Evolutionary conservation across 495 filamentous ascomycete species (phyloP).

Genomic region (Cercophora samala): DNA sequence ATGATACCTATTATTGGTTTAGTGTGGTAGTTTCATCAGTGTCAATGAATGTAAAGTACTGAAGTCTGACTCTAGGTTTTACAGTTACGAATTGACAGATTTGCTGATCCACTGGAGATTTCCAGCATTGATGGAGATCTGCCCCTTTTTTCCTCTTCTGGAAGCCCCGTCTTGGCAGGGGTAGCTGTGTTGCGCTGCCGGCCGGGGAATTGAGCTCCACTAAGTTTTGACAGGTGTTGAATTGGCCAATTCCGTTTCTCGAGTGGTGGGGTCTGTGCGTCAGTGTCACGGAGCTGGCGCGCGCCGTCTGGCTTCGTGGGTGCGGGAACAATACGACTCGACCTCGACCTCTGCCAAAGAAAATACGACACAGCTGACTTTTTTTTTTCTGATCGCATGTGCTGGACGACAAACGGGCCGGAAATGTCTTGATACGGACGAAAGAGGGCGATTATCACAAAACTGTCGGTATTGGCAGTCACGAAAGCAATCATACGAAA

Average conservation of each 20-base stretch:
- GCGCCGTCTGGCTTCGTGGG: neutral
- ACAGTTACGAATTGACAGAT: no score
- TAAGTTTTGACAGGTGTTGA: neutral
- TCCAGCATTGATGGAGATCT: neutral
- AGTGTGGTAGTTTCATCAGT: neutral
- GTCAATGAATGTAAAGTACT: neutral
- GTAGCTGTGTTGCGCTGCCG: neutral
- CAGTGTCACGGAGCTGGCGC: neutral
- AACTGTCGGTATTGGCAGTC: neutral
- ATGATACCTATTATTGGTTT: neutral
- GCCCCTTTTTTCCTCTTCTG: neutral
- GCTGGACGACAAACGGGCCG: no score
- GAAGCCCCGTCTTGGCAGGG: neutral
- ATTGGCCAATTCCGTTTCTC: constrained; percentile 6
- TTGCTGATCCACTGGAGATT: no score
- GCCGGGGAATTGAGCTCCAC: neutral
- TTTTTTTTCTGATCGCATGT: neutral
- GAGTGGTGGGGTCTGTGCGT: neutral
- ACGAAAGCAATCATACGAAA: neutral
- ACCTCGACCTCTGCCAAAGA: no score
- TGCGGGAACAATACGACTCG: neutral
- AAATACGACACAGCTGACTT: no score
- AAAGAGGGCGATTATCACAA: neutral
- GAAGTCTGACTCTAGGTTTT: no score
- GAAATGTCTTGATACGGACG: neutral